A percentile compares a stretch with the other conserved stretches of the same genome.
phyloP scores from a whole-genome alignment of 2,329 filamentous ascomycete species.

The Colletotrichum tabaci region DNA sequence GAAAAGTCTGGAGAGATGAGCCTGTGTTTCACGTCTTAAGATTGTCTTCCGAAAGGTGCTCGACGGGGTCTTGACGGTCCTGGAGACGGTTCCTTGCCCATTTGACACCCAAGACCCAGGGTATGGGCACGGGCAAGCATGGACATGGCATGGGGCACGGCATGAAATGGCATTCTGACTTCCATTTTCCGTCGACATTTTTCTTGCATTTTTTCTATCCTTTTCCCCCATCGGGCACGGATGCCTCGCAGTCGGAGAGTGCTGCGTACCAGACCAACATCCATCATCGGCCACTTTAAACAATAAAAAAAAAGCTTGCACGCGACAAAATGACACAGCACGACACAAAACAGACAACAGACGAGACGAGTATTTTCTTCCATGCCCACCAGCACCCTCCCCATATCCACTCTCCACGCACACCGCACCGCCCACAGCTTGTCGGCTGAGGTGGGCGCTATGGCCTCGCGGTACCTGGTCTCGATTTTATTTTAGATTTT shows the following conservation, averaged over 20 bases:
- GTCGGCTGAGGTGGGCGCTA: not conserved
- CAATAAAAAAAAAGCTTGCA: conserved; percentile 6
- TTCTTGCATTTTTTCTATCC: no score
- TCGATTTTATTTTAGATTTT: not conserved
- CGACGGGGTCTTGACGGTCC: conserved; percentile 15
- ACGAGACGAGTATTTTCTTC: conserved; percentile 13
- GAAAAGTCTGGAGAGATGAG: conserved; percentile 35
- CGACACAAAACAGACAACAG: conserved; percentile 9
- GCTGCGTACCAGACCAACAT: not conserved
- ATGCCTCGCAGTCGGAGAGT: not conserved
- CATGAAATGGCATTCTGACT: conserved; percentile 31
- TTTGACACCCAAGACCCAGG: conserved; percentile 24
- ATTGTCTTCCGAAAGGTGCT: conserved; percentile 15
- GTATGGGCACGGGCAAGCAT: conserved; percentile 20
- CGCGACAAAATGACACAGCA: conserved; percentile 28
- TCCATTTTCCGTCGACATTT: conserved; percentile 1
- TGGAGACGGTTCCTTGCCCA: conserved; percentile 21
- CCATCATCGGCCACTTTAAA: not conserved
- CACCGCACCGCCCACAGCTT: conserved; percentile 4
- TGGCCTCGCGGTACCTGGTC: conserved; percentile 4
- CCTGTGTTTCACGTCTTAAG: conserved; percentile 26
- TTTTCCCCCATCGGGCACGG: not conserved
- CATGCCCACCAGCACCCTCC: not conserved
- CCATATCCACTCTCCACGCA: conserved; percentile 18
- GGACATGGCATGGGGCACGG: conserved; percentile 15